Base-by-base conservation (phyloP, 78 protist species). In the Guillardia theta region DNA sequence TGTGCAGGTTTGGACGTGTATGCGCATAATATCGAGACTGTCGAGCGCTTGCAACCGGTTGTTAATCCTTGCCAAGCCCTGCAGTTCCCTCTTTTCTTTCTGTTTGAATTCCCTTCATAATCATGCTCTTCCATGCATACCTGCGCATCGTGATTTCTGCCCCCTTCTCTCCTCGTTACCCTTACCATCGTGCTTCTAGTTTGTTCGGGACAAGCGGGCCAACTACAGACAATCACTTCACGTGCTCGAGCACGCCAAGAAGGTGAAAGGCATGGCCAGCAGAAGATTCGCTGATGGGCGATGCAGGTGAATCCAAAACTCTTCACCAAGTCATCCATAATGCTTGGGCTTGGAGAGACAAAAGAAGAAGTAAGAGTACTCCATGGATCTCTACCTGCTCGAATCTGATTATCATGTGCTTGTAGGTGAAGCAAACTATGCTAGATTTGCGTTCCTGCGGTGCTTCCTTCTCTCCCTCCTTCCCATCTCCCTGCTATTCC, bases 331-430 rank as follows among this genome's bases (percentile, higher is more conserved):
- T 88, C 99, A 21, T 92, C 95, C 53, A 80, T 98, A 80, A 98
- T 98, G 99, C 97, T 98, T 22, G 99, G 99, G 8, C 83, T 95
- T 33, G 99, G 99, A 22, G 99, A 98, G 97, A 80, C 76, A 21
- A 96, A 94, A 27, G 97, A 94, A 15, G 98, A 97, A 88, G 96
- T 98, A 12, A 5, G 44, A 58, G 27, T n/a, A n/a, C n/a, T n/a
- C n/a, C n/a, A n/a, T n/a, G n/a, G n/a, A n/a, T n/a, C n/a, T n/a
- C n/a, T n/a, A n/a, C n/a, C n/a, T n/a, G n/a, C n/a, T n/a, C n/a
- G n/a, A n/a, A n/a, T n/a, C n/a, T n/a, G n/a, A n/a, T n/a, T n/a
- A n/a, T n/a, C n/a, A n/a, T n/a, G n/a, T n/a, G n/a, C n/a, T n/a
- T n/a, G n/a, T n/a, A n/a, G n/a, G n/a, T n/a, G n/a, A n/a, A n/a